Base-by-base conservation (phyloP, 768 basidiomycete genomes). In the Hericium coralloides region DNA sequence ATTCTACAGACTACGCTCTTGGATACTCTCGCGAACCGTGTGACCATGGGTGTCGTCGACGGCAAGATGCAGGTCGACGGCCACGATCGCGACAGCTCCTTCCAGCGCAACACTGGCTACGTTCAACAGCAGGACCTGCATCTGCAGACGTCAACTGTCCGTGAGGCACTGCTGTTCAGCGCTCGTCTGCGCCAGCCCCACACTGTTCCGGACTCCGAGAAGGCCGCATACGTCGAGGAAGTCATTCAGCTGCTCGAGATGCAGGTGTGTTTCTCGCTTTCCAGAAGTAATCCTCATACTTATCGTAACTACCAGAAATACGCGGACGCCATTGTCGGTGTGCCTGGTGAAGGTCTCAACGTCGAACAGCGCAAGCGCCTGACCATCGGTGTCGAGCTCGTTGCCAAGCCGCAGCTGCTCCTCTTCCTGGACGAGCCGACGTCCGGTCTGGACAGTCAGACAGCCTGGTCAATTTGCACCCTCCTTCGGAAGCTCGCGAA, bases 71-170 rank as follows among this genome's bases (percentile, higher is more conserved):
- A 77, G 69, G 73, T 82, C 68, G 69, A 83, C 66, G 70, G 77
- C 1, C 68, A 73, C 81, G 60, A 81, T 81, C 69, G 83, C 82
- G 80, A 74, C 56, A 68, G 54, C 26, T 17, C 15, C 18, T 6
- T 25, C 26, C n/a, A 41, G 6, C 2, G 39, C 36, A 63, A 9
- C 25, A 87, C 83, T 49, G 91, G 89, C 0, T 95, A 92, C 65
- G 88, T 85, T 56, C 91, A 95, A 65, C 93, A 95, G 66, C 81
- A 81, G 76, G 90, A 92, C 63, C 85, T 83, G 0, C 92, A 94
- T 69, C 76, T 87, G n/a, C 78, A 82, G 23, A 82, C 84, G 9
- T 72, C 82, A 1, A 93, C 90, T 7, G 90, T 94, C 17, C 80
- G 88, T 25, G 89, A 94, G 65, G 89, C 91, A 0, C 73, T 94